Conservation (phyloP, 371 early-diverging fungal genomes). For the Saksenaea oblongispora region DNA sequence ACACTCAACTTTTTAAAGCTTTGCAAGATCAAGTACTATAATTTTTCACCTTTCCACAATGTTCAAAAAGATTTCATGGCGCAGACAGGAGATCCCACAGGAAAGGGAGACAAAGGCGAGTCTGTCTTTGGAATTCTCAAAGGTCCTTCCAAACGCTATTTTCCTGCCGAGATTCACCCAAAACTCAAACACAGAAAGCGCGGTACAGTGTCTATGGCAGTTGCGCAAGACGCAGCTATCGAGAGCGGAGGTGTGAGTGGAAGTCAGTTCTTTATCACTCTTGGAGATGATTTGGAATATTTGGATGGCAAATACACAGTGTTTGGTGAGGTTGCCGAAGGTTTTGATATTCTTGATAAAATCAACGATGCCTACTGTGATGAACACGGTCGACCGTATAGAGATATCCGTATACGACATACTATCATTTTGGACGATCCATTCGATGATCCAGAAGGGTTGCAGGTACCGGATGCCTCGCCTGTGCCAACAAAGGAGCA, state of each 20-base stretch:
- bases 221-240: constrained; percentile 47
- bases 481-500: constrained; percentile 84
- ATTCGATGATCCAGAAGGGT: constrained; percentile 81
- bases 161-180: constrained; percentile 84
- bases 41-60: constrained; percentile 84
- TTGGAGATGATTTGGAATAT: constrained; percentile 82
- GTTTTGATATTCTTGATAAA: constrained; percentile 86
- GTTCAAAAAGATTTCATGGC: constrained; percentile 90
- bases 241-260: constrained; percentile 61
- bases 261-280: constrained; percentile 97
- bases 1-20: constrained; percentile 90
- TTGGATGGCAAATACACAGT: constrained; percentile 97
- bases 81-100: constrained; percentile 88
- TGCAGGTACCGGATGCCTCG: constrained; percentile 73
- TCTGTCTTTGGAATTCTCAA: constrained; percentile 69
- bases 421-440: constrained; percentile 94
- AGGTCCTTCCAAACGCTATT: constrained; percentile 57
- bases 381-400: constrained; percentile 73
- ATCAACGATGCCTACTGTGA: constrained; percentile 79
- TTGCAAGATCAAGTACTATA: constrained; percentile 94
- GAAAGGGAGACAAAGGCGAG: constrained; percentile 81
- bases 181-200: constrained; percentile 82
- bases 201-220: constrained; percentile 90
- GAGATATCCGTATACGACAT: constrained; percentile 92
- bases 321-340: constrained; percentile 97